Conservation (phyloP, 306 rosid genomes). For the Glycine tomentella region DNA sequence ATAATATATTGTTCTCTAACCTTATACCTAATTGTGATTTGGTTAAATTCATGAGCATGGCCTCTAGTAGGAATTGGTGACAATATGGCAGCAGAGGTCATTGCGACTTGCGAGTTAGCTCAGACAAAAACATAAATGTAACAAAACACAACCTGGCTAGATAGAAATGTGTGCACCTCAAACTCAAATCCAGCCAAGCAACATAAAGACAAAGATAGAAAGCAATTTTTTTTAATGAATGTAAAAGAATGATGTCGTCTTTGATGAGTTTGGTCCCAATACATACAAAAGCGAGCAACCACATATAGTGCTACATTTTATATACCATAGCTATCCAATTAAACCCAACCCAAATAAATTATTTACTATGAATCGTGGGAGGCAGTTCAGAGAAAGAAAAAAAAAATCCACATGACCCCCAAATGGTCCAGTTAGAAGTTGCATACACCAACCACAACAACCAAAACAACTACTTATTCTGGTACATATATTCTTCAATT, state of each 20-base stretch:
- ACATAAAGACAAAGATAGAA: conserved; percentile 39
- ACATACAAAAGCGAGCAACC: conserved; percentile 39
- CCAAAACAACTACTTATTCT: conserved; percentile 35
- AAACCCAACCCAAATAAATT: not conserved
- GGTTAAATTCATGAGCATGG: not conserved
- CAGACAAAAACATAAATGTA: conserved; percentile 3
- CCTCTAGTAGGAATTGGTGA: not conserved
- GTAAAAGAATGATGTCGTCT: conserved; percentile 19
- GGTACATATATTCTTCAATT: conserved; percentile 21
- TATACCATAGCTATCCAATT: not conserved
- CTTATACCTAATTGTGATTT: not conserved
- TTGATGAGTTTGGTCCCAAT: conserved; percentile 51
- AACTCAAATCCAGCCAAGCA: conserved; percentile 41
- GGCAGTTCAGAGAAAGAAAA: not conserved
- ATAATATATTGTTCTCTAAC: not conserved
- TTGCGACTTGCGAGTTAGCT: not conserved
- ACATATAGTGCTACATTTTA: not conserved
- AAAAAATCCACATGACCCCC: not conserved
- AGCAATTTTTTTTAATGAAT: conserved; percentile 6
- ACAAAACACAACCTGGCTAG: not conserved
- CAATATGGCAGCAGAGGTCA: not conserved
- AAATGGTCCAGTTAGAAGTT: conserved; percentile 37
- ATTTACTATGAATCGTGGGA: conserved; percentile 19
- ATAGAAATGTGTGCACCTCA: conserved; percentile 33
- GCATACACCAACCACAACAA: conserved; percentile 64